These are phyloP conservation scores for Sugiyamaella marilandica DNA, from an alignment of 805 yeast species.

Conservation along the genomic window DNA sequence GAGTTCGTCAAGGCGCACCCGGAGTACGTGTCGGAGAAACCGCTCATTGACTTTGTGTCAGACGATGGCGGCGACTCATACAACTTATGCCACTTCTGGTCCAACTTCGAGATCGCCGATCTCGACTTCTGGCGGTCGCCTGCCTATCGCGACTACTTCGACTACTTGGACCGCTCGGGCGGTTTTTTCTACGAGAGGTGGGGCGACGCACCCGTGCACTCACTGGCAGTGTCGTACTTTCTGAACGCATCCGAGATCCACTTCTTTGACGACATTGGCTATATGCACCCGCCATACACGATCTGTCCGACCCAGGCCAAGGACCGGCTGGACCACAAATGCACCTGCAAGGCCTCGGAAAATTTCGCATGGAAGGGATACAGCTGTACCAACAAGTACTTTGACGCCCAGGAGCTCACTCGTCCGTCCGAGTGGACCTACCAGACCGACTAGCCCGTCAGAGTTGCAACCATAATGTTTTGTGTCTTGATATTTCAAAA, in stretches of 20 bases:
- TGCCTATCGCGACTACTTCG: conserved; percentile 50
- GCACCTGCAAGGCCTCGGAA: conserved; percentile 67
- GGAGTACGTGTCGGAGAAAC: conserved; percentile 52
- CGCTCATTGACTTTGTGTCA: conserved; percentile 64
- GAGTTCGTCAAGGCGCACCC: conserved; percentile 59
- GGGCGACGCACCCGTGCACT: conserved; percentile 75
- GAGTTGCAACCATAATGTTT: background rate
- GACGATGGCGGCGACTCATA: conserved; percentile 64
- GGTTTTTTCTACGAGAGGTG: conserved; percentile 72
- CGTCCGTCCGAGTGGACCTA: conserved; percentile 31
- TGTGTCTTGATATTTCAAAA: too few species aligned
- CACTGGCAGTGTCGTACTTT: conserved; percentile 55
- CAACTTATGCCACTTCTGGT: conserved; percentile 81
- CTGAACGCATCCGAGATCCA: conserved; percentile 49
- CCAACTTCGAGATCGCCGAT: conserved; percentile 62
- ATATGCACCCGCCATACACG: conserved; percentile 51
- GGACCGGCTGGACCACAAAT: conserved; percentile 53
- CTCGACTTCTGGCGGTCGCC: conserved; percentile 54
- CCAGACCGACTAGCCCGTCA: conserved; percentile 14
- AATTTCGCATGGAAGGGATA: conserved; percentile 38
- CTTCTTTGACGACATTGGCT: conserved; percentile 56
- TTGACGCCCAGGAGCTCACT: conserved; percentile 25
- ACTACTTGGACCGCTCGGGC: conserved; percentile 52
- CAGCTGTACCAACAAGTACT: conserved; percentile 36
- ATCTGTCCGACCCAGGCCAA: conserved; percentile 47